These are phyloP conservation scores for Termitomyces sp. DNA, from an alignment of 768 basidiomycete species.

Conservation along the genomic window DNA sequence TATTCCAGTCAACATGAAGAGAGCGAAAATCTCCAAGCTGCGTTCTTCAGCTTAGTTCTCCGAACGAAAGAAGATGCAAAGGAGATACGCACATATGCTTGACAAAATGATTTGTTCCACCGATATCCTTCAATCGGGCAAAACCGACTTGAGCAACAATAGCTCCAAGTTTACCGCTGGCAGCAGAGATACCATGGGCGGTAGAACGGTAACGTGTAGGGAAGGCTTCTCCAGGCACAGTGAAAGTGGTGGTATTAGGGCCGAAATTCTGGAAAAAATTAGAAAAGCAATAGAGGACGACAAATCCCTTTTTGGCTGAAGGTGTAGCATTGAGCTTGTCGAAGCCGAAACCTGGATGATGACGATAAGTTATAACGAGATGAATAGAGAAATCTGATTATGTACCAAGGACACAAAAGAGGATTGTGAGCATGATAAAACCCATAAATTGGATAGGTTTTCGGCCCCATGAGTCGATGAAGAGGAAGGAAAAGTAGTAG, in stretches of 20 bases:
- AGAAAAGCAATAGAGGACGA: slow-evolving; percentile 81
- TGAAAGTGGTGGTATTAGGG: slow-evolving; percentile 75
- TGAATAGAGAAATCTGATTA: not conserved
- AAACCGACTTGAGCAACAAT: slow-evolving; percentile 80
- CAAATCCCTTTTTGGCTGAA: slow-evolving; percentile 50
- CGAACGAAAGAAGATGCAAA: not conserved
- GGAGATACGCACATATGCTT: slow-evolving; percentile 55
- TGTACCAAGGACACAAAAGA: slow-evolving; percentile 69
- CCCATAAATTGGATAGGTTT: slow-evolving; percentile 81
- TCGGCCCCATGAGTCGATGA: slow-evolving; percentile 78
- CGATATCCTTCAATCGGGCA: slow-evolving; percentile 60
- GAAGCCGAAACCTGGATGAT: slow-evolving; percentile 55
- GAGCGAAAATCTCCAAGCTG: slow-evolving; percentile 74
- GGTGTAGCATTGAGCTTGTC: slow-evolving; percentile 44
- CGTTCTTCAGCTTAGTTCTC: not conserved
- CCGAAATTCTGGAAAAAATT: slow-evolving; percentile 92
- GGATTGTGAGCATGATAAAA: slow-evolving; percentile 57
- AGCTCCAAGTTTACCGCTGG: slow-evolving; percentile 79
- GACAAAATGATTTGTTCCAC: slow-evolving; percentile 55
- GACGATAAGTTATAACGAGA: not conserved
- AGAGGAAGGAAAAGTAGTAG: slow-evolving; percentile 56
- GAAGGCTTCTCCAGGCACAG: slow-evolving; percentile 80
- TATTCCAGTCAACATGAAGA: slow-evolving; percentile 85
- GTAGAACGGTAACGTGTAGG: slow-evolving; percentile 87
- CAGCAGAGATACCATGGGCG: slow-evolving; percentile 80